These are phyloP conservation scores for Carallia pectinifolia DNA, from an alignment of 345 rosid genomes.

Conservation along the genomic window DNA sequence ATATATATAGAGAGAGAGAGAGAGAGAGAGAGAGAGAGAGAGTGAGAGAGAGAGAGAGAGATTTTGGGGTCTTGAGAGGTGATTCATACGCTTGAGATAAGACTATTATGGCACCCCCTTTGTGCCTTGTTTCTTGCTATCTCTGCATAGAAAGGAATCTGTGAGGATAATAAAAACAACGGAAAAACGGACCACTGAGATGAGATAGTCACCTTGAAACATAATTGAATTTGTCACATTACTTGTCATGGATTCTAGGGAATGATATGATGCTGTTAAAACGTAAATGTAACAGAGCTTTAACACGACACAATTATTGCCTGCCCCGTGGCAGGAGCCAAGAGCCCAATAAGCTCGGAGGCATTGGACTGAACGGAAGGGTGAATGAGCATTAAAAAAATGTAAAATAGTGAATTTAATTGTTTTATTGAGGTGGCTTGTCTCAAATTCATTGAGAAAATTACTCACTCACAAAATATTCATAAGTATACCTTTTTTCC, in stretches of 20 bases:
- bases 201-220: not conserved
- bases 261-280: not conserved
- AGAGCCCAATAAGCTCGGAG: not conserved
- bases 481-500: too few relatives aligned
- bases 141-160: not conserved
- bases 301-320: not conserved
- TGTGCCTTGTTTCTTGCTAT: not conserved
- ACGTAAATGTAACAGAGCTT: too few relatives aligned
- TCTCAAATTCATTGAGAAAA: too few relatives aligned
- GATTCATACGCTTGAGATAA: not conserved
- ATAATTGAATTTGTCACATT: constrained; percentile 14
- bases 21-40: too few relatives aligned
- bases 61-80: too few relatives aligned
- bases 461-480: too few relatives aligned
- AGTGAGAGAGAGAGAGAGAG: too few relatives aligned
- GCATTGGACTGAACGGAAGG: too few relatives aligned
- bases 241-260: constrained; percentile 3
- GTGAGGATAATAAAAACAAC: not conserved
- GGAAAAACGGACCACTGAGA: not conserved
- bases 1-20: too few relatives aligned
- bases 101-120: not conserved
- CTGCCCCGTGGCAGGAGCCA: not conserved
- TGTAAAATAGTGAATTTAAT: too few relatives aligned
- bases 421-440: too few relatives aligned
- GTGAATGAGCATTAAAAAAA: too few relatives aligned